Base-by-base conservation (phyloP, 352 stramenopile species). In the Phytophthora constricta region DNA sequence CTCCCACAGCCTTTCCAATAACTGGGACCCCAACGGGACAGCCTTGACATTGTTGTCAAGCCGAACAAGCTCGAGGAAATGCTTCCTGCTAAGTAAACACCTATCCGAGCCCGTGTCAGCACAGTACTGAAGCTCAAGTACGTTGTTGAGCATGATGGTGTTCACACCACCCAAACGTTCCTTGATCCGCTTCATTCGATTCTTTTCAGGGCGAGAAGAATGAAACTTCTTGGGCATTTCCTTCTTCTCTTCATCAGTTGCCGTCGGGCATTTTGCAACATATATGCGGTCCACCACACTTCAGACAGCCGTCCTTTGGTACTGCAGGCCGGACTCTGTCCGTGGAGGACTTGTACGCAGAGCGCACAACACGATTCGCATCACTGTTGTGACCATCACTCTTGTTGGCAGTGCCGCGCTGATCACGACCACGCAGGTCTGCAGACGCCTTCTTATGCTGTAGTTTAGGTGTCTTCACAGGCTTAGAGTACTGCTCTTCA, bases 221-320 rank as follows among this genome's bases (percentile, higher is more conserved):
- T 62, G 60, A 13, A 62, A 61, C 27, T 61, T 49, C 31, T 56
- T 61, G 3, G 42, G 43, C 2, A 51, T 19, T 20, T 62, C 60
- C 43, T 57, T 57, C 11, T 52, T 61, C 20, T 68, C 50, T 3
- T 57, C 50, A 0, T 22, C 1, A 1, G 57, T 61, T 11, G 59
- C 59, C 13, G 17, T 50, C 31, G 59, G 42, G n/a, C 59, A 67
- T 10, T 5, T 17, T 2, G 48, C 10, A 14, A 56, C 42, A 23
- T 61, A 67, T n/a, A 26, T 61, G 59, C 1, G 50, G 41, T 5
- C 50, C 50, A 14, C 31, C 26, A 13, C 50, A 67, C 28, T 56
- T 62, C 48, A 65, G 17, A 17, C 58, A 59, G 2, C 47, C 58
- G 28, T 59, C 39, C 11, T 46, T 45, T 3, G 49, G 48, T 14